Base-by-base conservation (phyloP, 2,329 filamentous ascomycete genomes). In the Apiospora saccharicola region DNA sequence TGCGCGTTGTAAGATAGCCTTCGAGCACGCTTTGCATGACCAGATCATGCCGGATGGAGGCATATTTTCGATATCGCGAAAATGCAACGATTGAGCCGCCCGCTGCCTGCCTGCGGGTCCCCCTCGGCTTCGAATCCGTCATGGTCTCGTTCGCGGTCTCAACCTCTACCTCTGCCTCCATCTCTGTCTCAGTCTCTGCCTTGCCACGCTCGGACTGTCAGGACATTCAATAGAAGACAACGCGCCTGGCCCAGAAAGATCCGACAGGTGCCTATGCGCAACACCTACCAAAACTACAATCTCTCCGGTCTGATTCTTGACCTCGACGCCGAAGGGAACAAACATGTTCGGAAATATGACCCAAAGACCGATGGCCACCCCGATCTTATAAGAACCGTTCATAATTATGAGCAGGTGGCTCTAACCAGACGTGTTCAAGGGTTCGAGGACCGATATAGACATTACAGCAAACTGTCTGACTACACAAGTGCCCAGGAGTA, bases 241-340 rank as follows among this genome's bases (percentile, higher is more conserved):
- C n/a, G n/a, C 16, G 10, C 16, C n/a, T 69, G 26, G 67, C 46
- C 24, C 22, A 47, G 37, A 5, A 24, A n/a, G 30, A 44, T 12
- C 13, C 57, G 26, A 14, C 30, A 61, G 41, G 19, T 51, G 16
- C 44, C 64, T 7, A 70, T 72, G 51, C 43, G 47, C 7, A 46
- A 44, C 12, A 67, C 44, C 7, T 49, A 34, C 22, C 57, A 53
- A 12, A 34, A 6, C 30, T 76, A 85, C 73, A 77, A 85, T 34
- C 79, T 86, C 53, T 82, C 85, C 16, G 71, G 82, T 24, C 74
- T 86, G 14, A 77, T 89, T 3, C 81, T 90, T 51, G 86, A 90
- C 72, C 85, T 90, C 51, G 88, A 90, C 74, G 85, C 86, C 64
- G 83, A 85, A 73, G 82, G 84, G 26, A 84, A 77, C 74, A 79